These are phyloP conservation scores for Fusarium coicis DNA, from an alignment of 2,329 filamentous ascomycete genomes.

Conservation along the genomic window DNA sequence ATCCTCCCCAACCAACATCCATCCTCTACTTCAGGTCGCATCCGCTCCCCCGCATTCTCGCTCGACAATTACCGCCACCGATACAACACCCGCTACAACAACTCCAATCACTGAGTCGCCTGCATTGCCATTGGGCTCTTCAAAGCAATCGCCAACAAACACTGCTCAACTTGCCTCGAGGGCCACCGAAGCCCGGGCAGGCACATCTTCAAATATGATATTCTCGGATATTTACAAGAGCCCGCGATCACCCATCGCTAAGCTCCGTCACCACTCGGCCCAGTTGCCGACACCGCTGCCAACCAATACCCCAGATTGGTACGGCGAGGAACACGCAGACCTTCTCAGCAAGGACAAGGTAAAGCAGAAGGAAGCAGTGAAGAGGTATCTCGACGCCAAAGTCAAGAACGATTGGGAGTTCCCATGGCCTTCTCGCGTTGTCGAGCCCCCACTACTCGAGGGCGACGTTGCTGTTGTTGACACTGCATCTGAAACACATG, in stretches of 20 bases:
- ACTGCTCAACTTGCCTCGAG: conserved; percentile 24
- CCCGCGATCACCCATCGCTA: conserved; percentile 63
- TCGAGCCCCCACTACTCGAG: conserved; percentile 17
- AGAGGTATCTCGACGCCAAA: conserved; percentile 63
- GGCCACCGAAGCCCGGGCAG: conserved; percentile 34
- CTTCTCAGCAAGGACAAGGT: conserved; percentile 70
- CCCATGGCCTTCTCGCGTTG: conserved; percentile 59
- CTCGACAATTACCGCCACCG: conserved; percentile 34
- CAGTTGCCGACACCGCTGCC: conserved; percentile 46
- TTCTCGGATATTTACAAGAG: conserved; percentile 70
- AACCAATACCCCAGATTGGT: conserved; percentile 48
- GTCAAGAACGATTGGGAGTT: conserved; percentile 71
- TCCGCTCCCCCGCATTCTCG: conserved; percentile 38
- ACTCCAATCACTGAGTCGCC: conserved; percentile 24
- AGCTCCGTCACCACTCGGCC: conserved; percentile 56
- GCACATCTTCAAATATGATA: conserved; percentile 56
- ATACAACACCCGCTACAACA: conserved; percentile 21
- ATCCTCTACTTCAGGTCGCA: conserved; percentile 35
- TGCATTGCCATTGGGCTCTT: conserved; percentile 12
- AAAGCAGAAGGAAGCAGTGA: conserved; percentile 72
- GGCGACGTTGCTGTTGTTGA: conserved; percentile 5
- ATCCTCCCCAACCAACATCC: conserved; percentile 33
- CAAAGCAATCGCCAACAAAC: conserved; percentile 10
- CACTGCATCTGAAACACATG: conserved; percentile 13
- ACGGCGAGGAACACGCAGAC: conserved; percentile 67